A percentile compares a stretch with the other conserved stretches of the same genome.
Conservation (phyloP, 2,329 filamentous ascomycete genomes). For the Paraconiothyrium sp. region DNA sequence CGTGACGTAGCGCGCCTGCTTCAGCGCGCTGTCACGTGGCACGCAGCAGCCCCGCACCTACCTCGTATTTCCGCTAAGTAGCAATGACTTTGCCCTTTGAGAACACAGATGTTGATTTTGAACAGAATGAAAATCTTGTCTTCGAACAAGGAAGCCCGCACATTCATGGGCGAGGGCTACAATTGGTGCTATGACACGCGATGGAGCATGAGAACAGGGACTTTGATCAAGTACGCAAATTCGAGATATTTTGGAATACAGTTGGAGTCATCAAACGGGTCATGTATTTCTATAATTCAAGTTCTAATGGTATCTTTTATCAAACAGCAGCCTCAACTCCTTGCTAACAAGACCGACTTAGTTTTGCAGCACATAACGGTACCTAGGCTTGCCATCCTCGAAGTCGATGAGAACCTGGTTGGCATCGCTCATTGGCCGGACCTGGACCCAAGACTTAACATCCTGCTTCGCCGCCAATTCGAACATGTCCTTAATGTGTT, state of each 20-base stretch:
- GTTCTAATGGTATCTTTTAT: slow-evolving; percentile 2
- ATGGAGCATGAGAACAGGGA: too few relatives aligned
- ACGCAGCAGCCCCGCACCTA: neutral
- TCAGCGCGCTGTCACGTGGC: neutral
- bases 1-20: slow-evolving; percentile 1
- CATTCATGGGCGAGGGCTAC: too few relatives aligned
- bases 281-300: neutral
- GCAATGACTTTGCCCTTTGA: too few relatives aligned
- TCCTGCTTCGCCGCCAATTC: slow-evolving; percentile 66
- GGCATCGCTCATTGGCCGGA: slow-evolving; percentile 61
- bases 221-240: neutral
- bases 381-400: slow-evolving; percentile 63
- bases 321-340: slow-evolving; percentile 6
- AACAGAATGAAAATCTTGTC: too few relatives aligned
- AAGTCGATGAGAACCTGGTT: slow-evolving; percentile 68
- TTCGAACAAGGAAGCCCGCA: too few relatives aligned
- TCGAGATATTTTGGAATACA: neutral
- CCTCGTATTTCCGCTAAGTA: too few relatives aligned
- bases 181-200: too few relatives aligned
- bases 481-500: slow-evolving; percentile 54
- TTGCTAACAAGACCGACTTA: neutral
- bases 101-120: too few relatives aligned
- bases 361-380: slow-evolving; percentile 48
- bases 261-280: neutral
- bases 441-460: slow-evolving; percentile 70